Percentiles rank a stretch among this genome's conserved stretches.
Evolutionary conservation across 2,329 filamentous ascomycete genomes (phyloP).

Genomic region (Pyrenochaeta sp.): DNA sequence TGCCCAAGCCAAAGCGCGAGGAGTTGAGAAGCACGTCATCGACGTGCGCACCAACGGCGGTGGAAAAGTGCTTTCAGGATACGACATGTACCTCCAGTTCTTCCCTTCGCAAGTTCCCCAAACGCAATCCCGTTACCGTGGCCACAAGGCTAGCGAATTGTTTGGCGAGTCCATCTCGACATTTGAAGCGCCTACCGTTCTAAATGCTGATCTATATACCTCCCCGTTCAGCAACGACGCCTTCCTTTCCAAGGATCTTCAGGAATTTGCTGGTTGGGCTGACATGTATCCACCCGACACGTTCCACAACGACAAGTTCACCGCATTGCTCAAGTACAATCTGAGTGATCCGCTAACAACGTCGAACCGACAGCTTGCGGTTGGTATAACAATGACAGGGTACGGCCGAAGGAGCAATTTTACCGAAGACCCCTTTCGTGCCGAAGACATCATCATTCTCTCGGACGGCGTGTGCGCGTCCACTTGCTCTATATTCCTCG

Average conservation of each 20-base stretch:
- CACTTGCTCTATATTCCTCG: constrained; percentile 57
- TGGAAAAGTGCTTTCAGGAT: constrained; percentile 55
- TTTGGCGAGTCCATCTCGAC: constrained; percentile 34
- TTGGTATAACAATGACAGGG: constrained; percentile 43
- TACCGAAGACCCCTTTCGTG: constrained; percentile 46
- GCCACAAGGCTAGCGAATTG: constrained; percentile 46
- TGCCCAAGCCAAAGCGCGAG: constrained; percentile 54
- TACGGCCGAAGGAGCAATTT: constrained; percentile 35
- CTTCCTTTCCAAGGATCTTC: constrained; percentile 33
- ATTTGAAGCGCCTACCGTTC: constrained; percentile 15
- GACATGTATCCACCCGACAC: constrained; percentile 48
- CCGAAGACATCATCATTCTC: constrained; percentile 51
- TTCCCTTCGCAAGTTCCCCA: constrained; percentile 59
- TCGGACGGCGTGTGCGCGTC: constrained; percentile 57
- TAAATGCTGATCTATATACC: constrained; percentile 36
- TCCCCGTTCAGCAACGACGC: constrained; percentile 48
- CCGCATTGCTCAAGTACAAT: constrained; percentile 50
- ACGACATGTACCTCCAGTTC: constrained; percentile 62
- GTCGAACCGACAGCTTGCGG: constrained; percentile 35
- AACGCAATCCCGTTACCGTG: constrained; percentile 58
- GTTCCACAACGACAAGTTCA: constrained; percentile 49
- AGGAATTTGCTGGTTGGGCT: constrained; percentile 45
- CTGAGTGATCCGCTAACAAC: constrained; percentile 45
- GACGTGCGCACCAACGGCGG: constrained; percentile 70
- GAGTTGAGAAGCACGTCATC: constrained; percentile 68